Base-by-base conservation (phyloP, 2,329 filamentous ascomycete species). In the Capronia coronata region DNA sequence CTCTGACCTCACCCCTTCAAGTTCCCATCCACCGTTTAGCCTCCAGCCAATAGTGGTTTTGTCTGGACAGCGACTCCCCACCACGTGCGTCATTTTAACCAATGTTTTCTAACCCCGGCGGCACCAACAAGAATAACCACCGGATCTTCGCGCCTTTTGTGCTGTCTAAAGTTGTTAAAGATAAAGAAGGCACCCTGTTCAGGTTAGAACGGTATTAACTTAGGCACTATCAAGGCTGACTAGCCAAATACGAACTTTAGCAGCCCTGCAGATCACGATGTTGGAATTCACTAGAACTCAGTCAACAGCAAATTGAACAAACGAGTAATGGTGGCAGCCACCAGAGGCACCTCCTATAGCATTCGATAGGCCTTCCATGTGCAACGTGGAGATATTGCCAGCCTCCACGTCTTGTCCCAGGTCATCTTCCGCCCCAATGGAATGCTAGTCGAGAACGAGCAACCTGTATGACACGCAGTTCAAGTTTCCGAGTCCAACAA, bases 1-100 rank as follows among this genome's bases (percentile, higher is more conserved):
- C 34, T 37, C 14, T 37, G 34, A 37, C 41, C 40, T 43, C 40
- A 29, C 10, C 38, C 38, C 10, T 10, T 10, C 25, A 27, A 5
- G 6, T 27, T 27, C 5, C 6, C 25, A 5, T 40, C 9, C 16
- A 8, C 37, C 37, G 8, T 13, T 16, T 13, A 34, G 30, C 30
- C 37, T 7, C 16, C 37, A 39, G 21, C 37, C 37, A 39, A 39
- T 27, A 10, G 10, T 27, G 25, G 6, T 10, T 5, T 10, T 10
- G 25, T 6, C 25, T 4, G 19, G 14, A 38, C 6, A 38, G 35
- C 35, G n/a, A n/a, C 42, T 32, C 40, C 39, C 49, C 49, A 52
- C 49, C 49, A 44, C 35, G 40, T 52, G 45, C 49, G 49, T 52
- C 49, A 52, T 44, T 25, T 37, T 44, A 9, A 21, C 46, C 46